Conservation (phyloP, 2,329 filamentous ascomycete genomes). For the Cytospora piceicola region DNA sequence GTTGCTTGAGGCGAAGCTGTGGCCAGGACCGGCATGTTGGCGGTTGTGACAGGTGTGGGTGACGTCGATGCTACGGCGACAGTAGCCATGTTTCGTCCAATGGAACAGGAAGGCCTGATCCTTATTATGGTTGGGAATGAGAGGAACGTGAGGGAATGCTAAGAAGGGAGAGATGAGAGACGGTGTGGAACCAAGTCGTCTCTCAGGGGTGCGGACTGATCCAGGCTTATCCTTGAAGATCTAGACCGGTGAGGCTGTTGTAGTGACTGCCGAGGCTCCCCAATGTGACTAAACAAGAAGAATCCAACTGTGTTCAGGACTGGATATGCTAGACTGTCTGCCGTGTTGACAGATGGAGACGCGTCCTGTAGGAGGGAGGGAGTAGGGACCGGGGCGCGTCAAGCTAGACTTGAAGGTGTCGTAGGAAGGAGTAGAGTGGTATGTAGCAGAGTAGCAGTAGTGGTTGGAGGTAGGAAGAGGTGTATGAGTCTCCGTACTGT, state of each 20-base stretch:
- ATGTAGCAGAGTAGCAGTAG: neutral
- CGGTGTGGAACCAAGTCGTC: constrained; percentile 14
- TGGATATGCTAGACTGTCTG: neutral
- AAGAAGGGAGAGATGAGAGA: neutral
- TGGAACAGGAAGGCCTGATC: neutral
- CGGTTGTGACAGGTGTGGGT: neutral
- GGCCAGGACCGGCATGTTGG: constrained; percentile 9
- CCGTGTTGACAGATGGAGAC: neutral
- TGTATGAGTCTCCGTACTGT: neutral
- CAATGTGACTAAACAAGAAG: neutral
- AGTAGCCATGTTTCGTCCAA: constrained; percentile 22
- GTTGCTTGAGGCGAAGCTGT: constrained; percentile 9
- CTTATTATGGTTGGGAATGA: neutral
- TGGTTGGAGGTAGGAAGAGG: too few relatives aligned
- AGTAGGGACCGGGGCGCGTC: too few relatives aligned
- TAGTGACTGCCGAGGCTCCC: neutral
- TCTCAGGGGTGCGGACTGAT: constrained; percentile 9
- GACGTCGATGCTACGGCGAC: constrained; percentile 9
- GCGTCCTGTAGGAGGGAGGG: neutral
- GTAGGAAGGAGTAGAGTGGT: neutral
- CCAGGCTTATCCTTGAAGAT: neutral
- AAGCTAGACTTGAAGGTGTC: neutral
- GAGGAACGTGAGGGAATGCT: neutral
- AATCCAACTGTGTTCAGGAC: neutral
- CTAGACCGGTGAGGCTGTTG: neutral